Percentiles rank a stretch among this genome's conserved stretches.
Conservation (phyloP, 257 asterid genomes). For the Primulina huaijiensis region DNA sequence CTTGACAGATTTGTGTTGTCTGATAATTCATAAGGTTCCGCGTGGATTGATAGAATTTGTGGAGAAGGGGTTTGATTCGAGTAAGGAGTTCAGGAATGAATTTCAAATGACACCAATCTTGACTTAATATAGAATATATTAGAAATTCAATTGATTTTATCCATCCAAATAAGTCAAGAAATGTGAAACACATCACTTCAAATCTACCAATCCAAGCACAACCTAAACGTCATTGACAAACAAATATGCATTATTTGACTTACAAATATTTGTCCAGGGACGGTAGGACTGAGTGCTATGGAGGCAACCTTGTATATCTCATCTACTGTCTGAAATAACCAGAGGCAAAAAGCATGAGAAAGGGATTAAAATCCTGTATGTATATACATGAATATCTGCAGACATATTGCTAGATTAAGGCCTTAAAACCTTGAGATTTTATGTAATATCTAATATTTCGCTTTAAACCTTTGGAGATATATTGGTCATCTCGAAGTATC, state of each 20-base stretch:
- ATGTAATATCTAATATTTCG: not conserved
- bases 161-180: not conserved
- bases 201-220: not conserved
- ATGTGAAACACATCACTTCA: not conserved
- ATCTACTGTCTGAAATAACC: slow-evolving; percentile 69
- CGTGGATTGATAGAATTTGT: no score
- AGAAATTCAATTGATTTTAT: not conserved
- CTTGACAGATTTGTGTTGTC: not conserved
- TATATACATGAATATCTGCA: not conserved
- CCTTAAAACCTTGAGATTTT: not conserved
- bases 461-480: slow-evolving; percentile 67
- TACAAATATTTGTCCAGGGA: slow-evolving; percentile 96
- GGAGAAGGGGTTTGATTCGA: no score
- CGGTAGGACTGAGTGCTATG: slow-evolving; percentile 92
- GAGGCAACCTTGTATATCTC: slow-evolving; percentile 98
- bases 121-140: no score
- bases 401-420: not conserved
- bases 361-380: not conserved
- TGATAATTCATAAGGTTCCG: not conserved
- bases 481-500: slow-evolving; percentile 97
- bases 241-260: slow-evolving; percentile 27
- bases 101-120: no score
- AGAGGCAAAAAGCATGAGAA: not conserved
- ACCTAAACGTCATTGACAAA: not conserved
- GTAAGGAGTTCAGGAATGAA: no score